Percentiles rank a stretch among this genome's conserved stretches.
Evolutionary conservation across 2,329 filamentous ascomycete species (phyloP).

Genomic region (Penicillium sp.): DNA sequence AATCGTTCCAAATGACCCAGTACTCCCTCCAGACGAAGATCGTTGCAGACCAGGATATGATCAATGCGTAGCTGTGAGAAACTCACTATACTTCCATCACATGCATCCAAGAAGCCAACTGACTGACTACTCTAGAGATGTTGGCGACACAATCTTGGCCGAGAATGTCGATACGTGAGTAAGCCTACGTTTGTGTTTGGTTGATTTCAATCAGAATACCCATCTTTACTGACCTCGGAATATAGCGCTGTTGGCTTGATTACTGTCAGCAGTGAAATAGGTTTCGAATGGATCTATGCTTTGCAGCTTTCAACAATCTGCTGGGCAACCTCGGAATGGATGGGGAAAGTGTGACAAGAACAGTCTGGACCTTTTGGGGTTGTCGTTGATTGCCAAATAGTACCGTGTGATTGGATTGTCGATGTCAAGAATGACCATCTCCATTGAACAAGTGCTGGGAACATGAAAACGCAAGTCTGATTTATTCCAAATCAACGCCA

Average conservation of each 20-base stretch:
- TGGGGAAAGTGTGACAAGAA: not conserved
- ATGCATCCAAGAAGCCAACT: not conserved
- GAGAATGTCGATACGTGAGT: constrained; percentile 2
- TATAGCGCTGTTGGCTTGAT: not conserved
- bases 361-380: not conserved
- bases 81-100: not conserved
- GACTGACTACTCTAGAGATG: not conserved
- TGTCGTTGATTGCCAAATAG: not conserved
- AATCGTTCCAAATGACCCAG: not conserved
- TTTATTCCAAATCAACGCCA: not conserved
- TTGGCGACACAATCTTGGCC: not conserved
- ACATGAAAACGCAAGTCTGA: not conserved
- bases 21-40: not conserved
- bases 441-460: not conserved
- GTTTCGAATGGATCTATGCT: not conserved
- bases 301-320: constrained; percentile 6
- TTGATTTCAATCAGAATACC: not conserved
- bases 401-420: not conserved
- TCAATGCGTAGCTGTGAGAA: constrained; percentile 2
- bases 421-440: not conserved
- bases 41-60: constrained; percentile 6
- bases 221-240: not conserved
- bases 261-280: not conserved
- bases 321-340: not conserved
- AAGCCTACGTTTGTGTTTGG: not conserved